Conservation (phyloP, 2,329 filamentous ascomycete species). For the Metarhizium anisopliae region DNA sequence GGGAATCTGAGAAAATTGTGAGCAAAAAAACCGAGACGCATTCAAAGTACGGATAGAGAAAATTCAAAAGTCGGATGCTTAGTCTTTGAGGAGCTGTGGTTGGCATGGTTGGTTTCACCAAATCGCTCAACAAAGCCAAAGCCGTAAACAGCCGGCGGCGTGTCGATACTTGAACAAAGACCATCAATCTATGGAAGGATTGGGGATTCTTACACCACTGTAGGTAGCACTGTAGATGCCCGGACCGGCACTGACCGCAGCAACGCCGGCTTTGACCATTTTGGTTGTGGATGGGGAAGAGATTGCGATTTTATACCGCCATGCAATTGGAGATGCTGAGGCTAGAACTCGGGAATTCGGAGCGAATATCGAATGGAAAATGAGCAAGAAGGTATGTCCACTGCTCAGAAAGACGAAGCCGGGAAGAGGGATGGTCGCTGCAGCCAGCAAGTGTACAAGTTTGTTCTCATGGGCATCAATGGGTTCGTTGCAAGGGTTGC, state of each 20-base stretch:
- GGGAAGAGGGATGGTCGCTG: not conserved
- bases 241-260: conserved; percentile 22
- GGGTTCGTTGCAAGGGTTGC: conserved; percentile 11
- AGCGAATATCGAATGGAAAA: not conserved
- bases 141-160: not conserved
- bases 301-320: not conserved
- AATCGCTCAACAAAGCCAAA: not conserved
- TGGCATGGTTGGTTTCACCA: not conserved
- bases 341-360: not conserved
- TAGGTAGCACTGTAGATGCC: conserved; percentile 62
- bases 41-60: no score
- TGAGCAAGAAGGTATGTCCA: not conserved
- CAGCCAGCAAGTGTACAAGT: not conserved
- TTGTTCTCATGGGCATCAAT: not conserved
- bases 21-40: not conserved
- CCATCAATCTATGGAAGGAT: not conserved
- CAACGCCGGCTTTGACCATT: conserved; percentile 38
- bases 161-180: not conserved
- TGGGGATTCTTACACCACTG: conserved; percentile 46
- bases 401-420: not conserved
- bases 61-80: not conserved
- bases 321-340: not conserved
- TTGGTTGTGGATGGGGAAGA: conserved; percentile 14
- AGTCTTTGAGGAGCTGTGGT: not conserved
- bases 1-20: conserved; percentile 57